These are phyloP conservation scores for Moesziomyces globuligerus DNA, from an alignment of 1,284 basidiomycete species.

Conservation along the genomic window DNA sequence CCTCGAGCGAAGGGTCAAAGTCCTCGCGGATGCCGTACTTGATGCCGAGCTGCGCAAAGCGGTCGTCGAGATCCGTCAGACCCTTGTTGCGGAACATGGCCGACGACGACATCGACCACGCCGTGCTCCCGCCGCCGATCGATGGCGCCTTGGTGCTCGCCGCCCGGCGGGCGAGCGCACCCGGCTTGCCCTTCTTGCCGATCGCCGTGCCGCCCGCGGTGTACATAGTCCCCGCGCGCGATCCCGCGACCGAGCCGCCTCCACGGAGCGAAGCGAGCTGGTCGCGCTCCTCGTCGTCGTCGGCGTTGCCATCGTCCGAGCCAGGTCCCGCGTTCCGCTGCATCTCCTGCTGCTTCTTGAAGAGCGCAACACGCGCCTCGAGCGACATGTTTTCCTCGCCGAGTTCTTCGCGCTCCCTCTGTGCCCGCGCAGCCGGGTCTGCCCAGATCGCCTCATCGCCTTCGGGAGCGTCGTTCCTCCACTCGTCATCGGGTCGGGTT, in stretches of 20 bases:
- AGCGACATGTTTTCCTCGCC: conserved; percentile 56
- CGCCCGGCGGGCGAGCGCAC: conserved; percentile 59
- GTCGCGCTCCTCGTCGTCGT: conserved; percentile 53
- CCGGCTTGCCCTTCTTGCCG: conserved; percentile 55
- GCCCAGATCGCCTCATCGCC: conserved; percentile 63
- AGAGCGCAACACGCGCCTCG: conserved; percentile 61
- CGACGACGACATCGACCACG: conserved; percentile 83
- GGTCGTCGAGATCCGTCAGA: conserved; percentile 86
- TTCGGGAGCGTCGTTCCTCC: conserved; percentile 60
- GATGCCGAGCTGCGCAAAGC: conserved; percentile 83
- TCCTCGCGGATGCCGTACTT: conserved; percentile 55
- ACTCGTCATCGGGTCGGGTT: conserved; percentile 39
- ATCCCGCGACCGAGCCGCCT: conserved; percentile 11
- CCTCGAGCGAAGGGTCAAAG: conserved; percentile 76
- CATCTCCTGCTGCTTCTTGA: conserved; percentile 56
- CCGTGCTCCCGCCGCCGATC: conserved; percentile 58
- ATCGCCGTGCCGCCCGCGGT: conserved; percentile 47
- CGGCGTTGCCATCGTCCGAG: conserved; percentile 16
- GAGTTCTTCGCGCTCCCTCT: conserved; percentile 33
- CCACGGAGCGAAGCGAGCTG: conserved; percentile 44
- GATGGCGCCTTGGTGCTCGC: conserved; percentile 56
- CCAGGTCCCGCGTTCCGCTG: conserved; percentile 20
- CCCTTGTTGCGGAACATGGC: conserved; percentile 94
- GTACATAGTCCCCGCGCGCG: conserved; percentile 37
- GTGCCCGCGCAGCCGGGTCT: conserved; percentile 46